Evolutionary conservation across 768 basidiomycete genomes (phyloP).

Genomic region (Phaffia australis): DNA sequence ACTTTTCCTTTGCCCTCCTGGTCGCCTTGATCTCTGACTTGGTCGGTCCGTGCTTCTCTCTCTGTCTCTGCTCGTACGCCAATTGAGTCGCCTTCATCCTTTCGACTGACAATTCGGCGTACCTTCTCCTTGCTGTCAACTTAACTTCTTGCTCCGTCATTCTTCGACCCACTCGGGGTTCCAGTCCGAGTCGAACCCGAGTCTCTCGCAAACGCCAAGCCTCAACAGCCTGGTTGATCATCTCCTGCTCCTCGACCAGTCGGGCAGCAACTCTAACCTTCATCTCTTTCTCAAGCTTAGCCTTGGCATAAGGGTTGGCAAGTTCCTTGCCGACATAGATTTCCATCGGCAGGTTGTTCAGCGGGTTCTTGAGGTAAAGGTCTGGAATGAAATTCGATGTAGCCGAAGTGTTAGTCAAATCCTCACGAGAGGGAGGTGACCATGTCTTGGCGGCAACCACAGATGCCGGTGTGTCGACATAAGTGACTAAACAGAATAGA

Average conservation of each 20-base stretch:
- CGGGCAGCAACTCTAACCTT: too few species aligned
- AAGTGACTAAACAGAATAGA: not conserved
- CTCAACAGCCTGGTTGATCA: not conserved
- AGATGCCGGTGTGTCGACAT: not conserved
- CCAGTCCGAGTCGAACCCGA: not conserved
- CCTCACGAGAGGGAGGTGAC: not conserved
- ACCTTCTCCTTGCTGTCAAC: constrained; percentile 7
- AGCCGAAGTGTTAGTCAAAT: not conserved
- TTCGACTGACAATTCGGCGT: not conserved
- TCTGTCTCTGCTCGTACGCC: not conserved
- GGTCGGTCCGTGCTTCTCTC: constrained; percentile 8
- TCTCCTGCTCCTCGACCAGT: not conserved
- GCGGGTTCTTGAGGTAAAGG: not conserved
- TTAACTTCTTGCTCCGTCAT: constrained; percentile 6
- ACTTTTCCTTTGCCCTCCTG: not conserved
- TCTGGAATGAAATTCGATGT: not conserved
- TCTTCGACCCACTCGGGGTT: constrained; percentile 10
- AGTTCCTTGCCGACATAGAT: not conserved
- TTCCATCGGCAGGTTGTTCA: not conserved
- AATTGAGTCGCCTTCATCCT: not conserved
- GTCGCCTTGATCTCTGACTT: not conserved
- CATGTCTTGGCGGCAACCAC: not conserved
- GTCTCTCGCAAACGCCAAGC: not conserved
- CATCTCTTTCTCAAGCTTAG: not conserved
- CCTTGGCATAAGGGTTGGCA: not conserved